Evolutionary conservation across 352 stramenopile genomes (phyloP), one percentile per base, ranked within the genome.

Genomic region (Blastocystis hominis): DNA sequence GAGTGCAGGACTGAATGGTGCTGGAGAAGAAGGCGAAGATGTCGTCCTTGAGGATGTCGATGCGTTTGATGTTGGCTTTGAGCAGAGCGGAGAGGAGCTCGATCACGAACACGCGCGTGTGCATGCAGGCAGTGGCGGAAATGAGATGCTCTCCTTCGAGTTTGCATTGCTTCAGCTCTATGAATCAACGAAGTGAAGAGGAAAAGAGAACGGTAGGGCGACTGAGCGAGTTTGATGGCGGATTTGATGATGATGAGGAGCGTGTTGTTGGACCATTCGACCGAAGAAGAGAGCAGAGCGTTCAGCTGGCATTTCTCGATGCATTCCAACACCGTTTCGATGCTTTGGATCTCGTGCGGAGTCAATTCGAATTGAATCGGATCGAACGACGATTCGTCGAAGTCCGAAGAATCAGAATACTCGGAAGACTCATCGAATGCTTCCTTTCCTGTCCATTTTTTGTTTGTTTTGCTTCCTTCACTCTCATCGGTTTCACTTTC

Each of bases 261-360:
- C 40, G 56, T 87, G 30, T 7, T 64, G 6, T 63, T 78, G 20
- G 77, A 78, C 77, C 77, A 87, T 40, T 87, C 66, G 46, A 62
- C 3, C 9, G 77, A 78, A n/a, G 62, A 64, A 44, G 62, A 20
- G 34, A 87, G 64, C 20, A 87, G 44, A n/a, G 55, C 42, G 13
- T 87, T 56, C 30, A 87, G 46, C 7, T 56, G 77, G 44, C 77
- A 87, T 7, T 77, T 78, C 3, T 87, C 66, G 44, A 87, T 53
- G 36, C 77, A 87, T 36, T 87, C 77, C 4, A 87, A 30, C 30
- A 78, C 40, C 24, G 30, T 87, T 24, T 87, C 62, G 15, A 87
- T 76, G 44, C 77, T 55, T 42, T 63, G 63, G 4, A 40, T 38
- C 55, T 78, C 66, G 40, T 76, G 46, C 17, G 46, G 13, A 9